Conservation (phyloP, 225 moss, liverwort and hornwort genomes). For the Thuidium tamariscinum region DNA sequence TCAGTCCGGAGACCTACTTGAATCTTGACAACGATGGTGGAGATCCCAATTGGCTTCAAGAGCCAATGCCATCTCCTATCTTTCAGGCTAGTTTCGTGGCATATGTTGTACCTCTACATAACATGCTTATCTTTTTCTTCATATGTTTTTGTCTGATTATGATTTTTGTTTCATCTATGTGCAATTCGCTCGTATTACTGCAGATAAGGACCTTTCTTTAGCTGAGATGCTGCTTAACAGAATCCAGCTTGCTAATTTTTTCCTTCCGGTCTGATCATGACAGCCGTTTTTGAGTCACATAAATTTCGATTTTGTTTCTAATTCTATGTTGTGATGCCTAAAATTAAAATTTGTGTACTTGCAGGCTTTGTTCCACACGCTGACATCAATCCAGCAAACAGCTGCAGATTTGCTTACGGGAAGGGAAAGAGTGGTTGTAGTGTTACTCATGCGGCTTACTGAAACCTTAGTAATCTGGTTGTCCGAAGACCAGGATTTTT, state of each 20-base stretch:
- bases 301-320: background rate
- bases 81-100: conserved; percentile 45
- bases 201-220: background rate
- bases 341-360: background rate
- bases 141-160: background rate
- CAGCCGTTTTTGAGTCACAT: background rate
- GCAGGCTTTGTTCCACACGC: conserved; percentile 81
- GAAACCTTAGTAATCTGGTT: conserved; percentile 80
- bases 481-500: conserved; percentile 80
- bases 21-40: conserved; percentile 64
- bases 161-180: background rate
- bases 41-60: conserved; percentile 70
- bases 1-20: conserved; percentile 71
- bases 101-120: background rate
- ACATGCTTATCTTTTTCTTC: background rate
- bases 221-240: background rate
- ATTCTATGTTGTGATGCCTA: background rate
- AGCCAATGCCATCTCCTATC: conserved; percentile 90
- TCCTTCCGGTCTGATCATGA: background rate
- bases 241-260: background rate
- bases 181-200: background rate
- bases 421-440: conserved; percentile 68
- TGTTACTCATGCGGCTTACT: conserved; percentile 72
- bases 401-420: conserved; percentile 63
- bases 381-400: conserved; percentile 64